These are phyloP conservation scores for Psilocybe cyanescens DNA, from an alignment of 768 basidiomycete genomes.

Conservation along the genomic window DNA sequence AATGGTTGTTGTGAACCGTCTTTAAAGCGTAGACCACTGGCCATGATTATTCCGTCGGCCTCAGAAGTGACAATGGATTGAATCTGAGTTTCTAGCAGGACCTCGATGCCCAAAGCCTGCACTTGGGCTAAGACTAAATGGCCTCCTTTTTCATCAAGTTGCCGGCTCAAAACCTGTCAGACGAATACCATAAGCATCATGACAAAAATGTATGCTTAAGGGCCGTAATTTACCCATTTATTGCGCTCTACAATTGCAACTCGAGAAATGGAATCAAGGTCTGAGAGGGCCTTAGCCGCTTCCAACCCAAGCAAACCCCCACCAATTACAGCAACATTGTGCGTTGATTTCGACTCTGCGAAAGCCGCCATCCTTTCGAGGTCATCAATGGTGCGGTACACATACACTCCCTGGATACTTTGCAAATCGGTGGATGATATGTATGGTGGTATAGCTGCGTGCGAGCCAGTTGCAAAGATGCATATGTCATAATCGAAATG, in stretches of 20 bases:
- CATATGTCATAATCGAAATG: constrained; percentile 55
- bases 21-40: constrained; percentile 53
- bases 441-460: constrained; percentile 64
- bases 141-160: constrained; percentile 34
- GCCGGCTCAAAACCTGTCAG: constrained; percentile 21
- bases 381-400: constrained; percentile 75
- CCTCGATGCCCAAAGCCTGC: constrained; percentile 56
- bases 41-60: constrained; percentile 26
- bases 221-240: constrained; percentile 12
- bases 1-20: constrained; percentile 49
- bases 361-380: constrained; percentile 67
- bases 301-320: constrained; percentile 76
- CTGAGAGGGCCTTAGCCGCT: constrained; percentile 74
- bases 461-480: constrained; percentile 72
- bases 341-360: constrained; percentile 47
- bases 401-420: constrained; percentile 60
- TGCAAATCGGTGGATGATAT: constrained; percentile 41
- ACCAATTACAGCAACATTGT: constrained; percentile 61
- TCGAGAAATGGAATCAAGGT: constrained; percentile 40
- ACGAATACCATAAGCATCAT: not conserved
- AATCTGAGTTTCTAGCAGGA: constrained; percentile 46
- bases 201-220: constrained; percentile 1
- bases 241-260: constrained; percentile 23
- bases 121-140: constrained; percentile 20
- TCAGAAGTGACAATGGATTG: constrained; percentile 27